phyloP scores from a whole-genome alignment of 2,329 filamentous ascomycete genomes.

The Fusarium napiforme region DNA sequence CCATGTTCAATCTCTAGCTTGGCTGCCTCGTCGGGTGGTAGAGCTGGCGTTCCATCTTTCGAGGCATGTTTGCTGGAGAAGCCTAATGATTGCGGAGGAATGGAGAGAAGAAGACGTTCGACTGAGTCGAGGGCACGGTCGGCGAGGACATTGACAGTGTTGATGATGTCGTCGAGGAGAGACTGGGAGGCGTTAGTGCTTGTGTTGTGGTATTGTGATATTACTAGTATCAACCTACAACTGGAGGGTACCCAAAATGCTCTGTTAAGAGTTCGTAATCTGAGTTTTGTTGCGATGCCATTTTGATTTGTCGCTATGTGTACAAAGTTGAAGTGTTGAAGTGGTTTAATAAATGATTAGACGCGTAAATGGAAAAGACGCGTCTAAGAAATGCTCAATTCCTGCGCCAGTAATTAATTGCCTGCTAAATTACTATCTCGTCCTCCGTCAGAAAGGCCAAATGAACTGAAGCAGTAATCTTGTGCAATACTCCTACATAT shows the following conservation, averaged over 20 bases:
- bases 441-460: too few species aligned
- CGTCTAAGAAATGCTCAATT: constrained; percentile 8
- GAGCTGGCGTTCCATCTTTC: constrained; percentile 50
- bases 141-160: constrained; percentile 92
- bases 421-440: background rate
- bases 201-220: background rate
- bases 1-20: constrained; percentile 85
- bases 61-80: constrained; percentile 68
- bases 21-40: constrained; percentile 54
- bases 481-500: background rate
- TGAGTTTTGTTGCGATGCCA: constrained; percentile 52
- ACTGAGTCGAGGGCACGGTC: constrained; percentile 90
- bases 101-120: constrained; percentile 81
- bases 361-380: constrained; percentile 35
- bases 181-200: constrained; percentile 63
- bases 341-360: background rate
- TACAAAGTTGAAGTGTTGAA: background rate
- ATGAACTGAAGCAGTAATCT: too few species aligned
- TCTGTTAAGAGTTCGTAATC: constrained; percentile 84
- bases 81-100: constrained; percentile 81
- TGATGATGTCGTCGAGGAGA: constrained; percentile 97
- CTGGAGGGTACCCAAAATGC: constrained; percentile 93
- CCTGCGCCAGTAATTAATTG: background rate
- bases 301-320: constrained; percentile 31
- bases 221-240: constrained; percentile 66